Evolutionary conservation across 805 yeast species (phyloP).

Genomic region (Ogataea henricii): DNA sequence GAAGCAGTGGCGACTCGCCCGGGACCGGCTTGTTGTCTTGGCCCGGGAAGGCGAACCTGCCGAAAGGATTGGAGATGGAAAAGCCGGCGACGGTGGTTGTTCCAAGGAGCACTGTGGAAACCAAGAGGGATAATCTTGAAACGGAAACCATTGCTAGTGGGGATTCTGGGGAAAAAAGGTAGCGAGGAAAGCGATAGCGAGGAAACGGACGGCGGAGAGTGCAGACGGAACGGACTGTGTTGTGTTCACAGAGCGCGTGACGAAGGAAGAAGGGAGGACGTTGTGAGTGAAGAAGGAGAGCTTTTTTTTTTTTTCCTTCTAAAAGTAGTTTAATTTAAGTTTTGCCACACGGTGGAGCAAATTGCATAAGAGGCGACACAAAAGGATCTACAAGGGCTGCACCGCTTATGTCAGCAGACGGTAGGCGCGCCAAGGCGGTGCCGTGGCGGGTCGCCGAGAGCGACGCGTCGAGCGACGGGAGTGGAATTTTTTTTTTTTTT

Average conservation of each 20-base stretch:
- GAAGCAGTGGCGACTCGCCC: slow-evolving; percentile 82
- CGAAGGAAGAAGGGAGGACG: neutral
- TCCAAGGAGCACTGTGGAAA: slow-evolving; percentile 7
- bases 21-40: slow-evolving; percentile 68
- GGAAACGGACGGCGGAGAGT: neutral
- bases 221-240: neutral
- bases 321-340: neutral
- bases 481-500: neutral
- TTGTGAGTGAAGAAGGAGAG: neutral
- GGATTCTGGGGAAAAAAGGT: neutral
- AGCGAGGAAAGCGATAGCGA: neutral
- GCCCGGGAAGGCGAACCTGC: slow-evolving; percentile 19
- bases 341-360: slow-evolving; percentile 3
- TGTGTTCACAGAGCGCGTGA: neutral
- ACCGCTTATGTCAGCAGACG: neutral
- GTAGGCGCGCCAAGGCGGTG: neutral
- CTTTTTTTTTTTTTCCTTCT: no score
- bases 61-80: slow-evolving; percentile 17
- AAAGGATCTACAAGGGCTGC: neutral
- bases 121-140: neutral
- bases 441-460: neutral
- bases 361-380: slow-evolving; percentile 1
- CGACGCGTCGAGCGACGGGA: neutral
- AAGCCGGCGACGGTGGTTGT: slow-evolving; percentile 15
- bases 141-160: neutral